Base-by-base conservation (phyloP, 148 eudicot species). In the Rhododendron molle region DNA sequence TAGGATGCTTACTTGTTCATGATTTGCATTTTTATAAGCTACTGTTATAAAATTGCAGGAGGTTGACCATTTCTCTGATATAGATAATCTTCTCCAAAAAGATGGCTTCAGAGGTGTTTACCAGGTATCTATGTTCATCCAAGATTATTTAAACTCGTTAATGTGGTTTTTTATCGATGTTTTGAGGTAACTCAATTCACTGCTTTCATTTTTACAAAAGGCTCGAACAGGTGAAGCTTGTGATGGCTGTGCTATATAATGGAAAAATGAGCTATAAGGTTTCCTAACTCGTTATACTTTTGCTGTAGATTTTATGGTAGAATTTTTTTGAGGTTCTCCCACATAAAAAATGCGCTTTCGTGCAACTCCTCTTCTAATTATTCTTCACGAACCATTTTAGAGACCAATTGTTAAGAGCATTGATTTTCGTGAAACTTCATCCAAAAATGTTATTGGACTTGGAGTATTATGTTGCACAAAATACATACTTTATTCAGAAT, bases 191-290 rank as follows among this genome's bases (percentile, higher is more conserved):
- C 78, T 15, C 49, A 34, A 77, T 21, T 77, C 65, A 54, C n/a
- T 83, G 34, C 81, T 87, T 20, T 15, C 84, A 13, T 84, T 81
- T 40, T 32, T 73, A 82, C 78, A 85, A 49, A 49, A 92, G 99
- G 95, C 94, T 85, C 97, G 98, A 58, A 91, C 94, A 4, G 99
- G 98, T 50, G 97, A 96, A 88, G 93, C 96, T 76, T 84, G 87
- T 87, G 99, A 96, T 90, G 99, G 99, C 23, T 95, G 98, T 91
- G 96, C 98, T 34, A 93, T 94, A 83, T 96, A 95, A 89, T 96
- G 99, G 99, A 94, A 93, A 86, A 82, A 83, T 58, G 89, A 93
- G 84, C 83, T 90, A 96, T 96, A 93, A 89, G 89, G n/a, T 83
- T 73, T 79, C 77, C 80, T 28, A 38, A 7, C 8, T 60, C 78